These are phyloP conservation scores for Didymella sp. DNA, from an alignment of 2,329 filamentous ascomycete species.

Conservation along the genomic window DNA sequence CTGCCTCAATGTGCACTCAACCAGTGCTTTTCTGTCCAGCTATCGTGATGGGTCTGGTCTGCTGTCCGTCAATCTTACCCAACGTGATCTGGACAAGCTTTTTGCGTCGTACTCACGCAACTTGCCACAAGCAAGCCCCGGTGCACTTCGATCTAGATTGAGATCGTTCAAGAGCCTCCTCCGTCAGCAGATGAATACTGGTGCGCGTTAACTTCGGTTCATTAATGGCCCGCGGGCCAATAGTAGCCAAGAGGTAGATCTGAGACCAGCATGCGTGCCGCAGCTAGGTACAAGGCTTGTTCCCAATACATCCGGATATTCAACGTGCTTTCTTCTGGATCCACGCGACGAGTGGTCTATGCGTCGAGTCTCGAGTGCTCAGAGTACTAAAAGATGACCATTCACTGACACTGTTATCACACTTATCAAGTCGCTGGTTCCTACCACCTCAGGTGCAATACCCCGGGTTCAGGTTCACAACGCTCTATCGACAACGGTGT, in stretches of 20 bases:
- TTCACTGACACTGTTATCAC: slow-evolving; percentile 36
- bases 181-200: slow-evolving; percentile 32
- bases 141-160: slow-evolving; percentile 41
- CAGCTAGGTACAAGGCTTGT: slow-evolving; percentile 48
- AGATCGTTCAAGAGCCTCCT: slow-evolving; percentile 35
- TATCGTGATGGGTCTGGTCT: slow-evolving; percentile 29
- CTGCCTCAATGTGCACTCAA: slow-evolving; percentile 32
- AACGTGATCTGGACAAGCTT: slow-evolving; percentile 23
- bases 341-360: slow-evolving; percentile 37
- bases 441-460: slow-evolving; percentile 17
- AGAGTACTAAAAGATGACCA: slow-evolving; percentile 50
- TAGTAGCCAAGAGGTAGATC: slow-evolving; percentile 36
- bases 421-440: slow-evolving; percentile 23
- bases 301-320: slow-evolving; percentile 49
- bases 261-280: slow-evolving; percentile 41
- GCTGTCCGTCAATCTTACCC: slow-evolving; percentile 18
- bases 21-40: slow-evolving; percentile 23
- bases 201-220: slow-evolving; percentile 42
- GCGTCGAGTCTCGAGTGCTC: slow-evolving; percentile 37
- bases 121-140: slow-evolving; percentile 38
- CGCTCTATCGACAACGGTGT: slow-evolving; percentile 28
- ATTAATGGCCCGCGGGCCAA: slow-evolving; percentile 43
- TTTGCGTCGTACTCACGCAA: slow-evolving; percentile 22
- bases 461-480: slow-evolving; percentile 1
- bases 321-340: slow-evolving; percentile 34